Base-by-base conservation (phyloP, 805 yeast genomes). In the Yamadazyma phyllophila region DNA sequence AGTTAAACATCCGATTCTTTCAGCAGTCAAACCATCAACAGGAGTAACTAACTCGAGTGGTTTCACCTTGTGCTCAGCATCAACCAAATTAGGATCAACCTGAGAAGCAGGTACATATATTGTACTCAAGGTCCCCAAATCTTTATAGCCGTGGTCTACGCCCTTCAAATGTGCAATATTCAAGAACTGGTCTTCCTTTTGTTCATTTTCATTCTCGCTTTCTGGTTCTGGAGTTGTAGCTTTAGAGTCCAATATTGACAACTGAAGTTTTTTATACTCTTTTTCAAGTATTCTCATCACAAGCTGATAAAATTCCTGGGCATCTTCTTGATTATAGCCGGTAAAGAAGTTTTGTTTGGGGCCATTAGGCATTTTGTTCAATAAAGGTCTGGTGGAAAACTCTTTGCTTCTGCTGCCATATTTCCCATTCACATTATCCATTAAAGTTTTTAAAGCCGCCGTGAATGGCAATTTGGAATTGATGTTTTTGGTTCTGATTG, bases 301-400 rank as follows among this genome's bases (percentile, higher is more conserved):
- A 42, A 83, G 75, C 61, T 91, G 97, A 69, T 91, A 91, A 58
- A 91, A 91, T 62, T 91, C 98, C 65, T 91, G 97, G 0, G 97
- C 97, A 67, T 91, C 98, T 63, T 91, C 97, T 66, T 91, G 98
- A 58, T 88, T 89, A 60, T 88, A 88, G 1, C 97, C 94, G 45
- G 81, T 65, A 55, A 90, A 81, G 48, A 89, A 77, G 59, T 83
- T 84, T 58, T 82, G 85, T 54, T 82, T 83, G 11, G 94, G 91
- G 0, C 88, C 86, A 57, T 85, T 84, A 4, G 85, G 77, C 88
- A 87, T 84, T 4, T 79, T 77, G 57, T 78, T 82, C 43, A 86
- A 62, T 37, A 87, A 63, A 12, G 73, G 72, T 45, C 72, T 77
- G 0, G 94, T 83, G 53, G 77, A 81, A 53, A 81, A 85, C 39